Base-by-base conservation (phyloP, 2,329 filamentous ascomycete species). In the Didymosphaeria variabile region DNA sequence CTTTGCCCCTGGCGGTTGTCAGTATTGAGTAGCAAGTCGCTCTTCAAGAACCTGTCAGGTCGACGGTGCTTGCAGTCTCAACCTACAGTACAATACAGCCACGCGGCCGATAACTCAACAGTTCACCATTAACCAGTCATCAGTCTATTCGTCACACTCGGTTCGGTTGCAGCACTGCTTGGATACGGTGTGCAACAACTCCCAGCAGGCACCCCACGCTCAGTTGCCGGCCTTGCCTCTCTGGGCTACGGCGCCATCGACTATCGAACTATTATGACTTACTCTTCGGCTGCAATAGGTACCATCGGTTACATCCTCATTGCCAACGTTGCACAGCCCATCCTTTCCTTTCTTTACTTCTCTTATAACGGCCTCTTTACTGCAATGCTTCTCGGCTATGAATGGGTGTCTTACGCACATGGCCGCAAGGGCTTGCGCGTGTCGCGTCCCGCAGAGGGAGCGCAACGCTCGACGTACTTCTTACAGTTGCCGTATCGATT, bases 321-420 rank as follows among this genome's bases (percentile, higher is more conserved):
- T 0, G 80, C 79, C 45, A 86, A 86, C 63, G 49, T 75, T 1
- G 79, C 83, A 1, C 83, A 86, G 64, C 61, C 82, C 0, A 64
- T 84, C 31, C 60, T 84, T 3, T 82, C 80, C 0, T 67, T 83
- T n/a, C 38, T 84, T 0, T 85, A 85, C 65, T 73, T 84, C 13
- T 68, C 76, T 5, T 81, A 79, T 71, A 84, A 84, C 62, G 71
- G 74, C 5, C 72, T 84, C 7, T 72, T 83, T 31, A 86, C 82
- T 0, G 75, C 68, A 5, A 84, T 85, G 74, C 74, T 83, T 0
- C 67, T 81, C 0, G 80, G 79, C 1, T 70, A 74, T 8, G 85
- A 87, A 69, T 87, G 80, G 69, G 77, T 72, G 42, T 63, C 67
- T 0, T 84, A 81, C 69, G 74, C 77, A 3, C 34, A 61, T 0